Evolutionary conservation across 225 moss, liverwort and hornwort species (phyloP).

Genomic region (Ulota crispa): DNA sequence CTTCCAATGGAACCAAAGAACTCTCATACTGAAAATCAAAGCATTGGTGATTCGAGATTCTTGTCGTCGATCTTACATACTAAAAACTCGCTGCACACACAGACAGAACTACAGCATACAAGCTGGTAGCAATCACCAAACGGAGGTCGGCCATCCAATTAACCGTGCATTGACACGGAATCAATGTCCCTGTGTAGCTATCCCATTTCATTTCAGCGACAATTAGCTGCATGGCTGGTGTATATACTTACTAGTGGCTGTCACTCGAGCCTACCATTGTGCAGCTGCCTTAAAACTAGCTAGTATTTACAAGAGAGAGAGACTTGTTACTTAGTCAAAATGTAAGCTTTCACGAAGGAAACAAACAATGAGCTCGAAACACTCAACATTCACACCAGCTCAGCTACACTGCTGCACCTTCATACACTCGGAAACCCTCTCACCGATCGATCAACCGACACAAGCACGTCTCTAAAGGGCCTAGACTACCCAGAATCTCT

Average conservation of each 20-base stretch:
- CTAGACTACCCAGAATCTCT: not conserved
- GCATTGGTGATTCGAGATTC: not conserved
- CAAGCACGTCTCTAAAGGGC: not conserved
- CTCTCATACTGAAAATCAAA: not conserved
- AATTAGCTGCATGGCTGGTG: not conserved
- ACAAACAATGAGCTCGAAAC: not conserved
- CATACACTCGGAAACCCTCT: conserved; percentile 4
- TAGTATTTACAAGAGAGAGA: not conserved
- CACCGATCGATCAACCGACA: not conserved
- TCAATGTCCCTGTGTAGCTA: not conserved
- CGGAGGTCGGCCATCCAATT: not conserved
- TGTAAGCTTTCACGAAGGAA: not conserved
- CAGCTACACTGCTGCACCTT: not conserved
- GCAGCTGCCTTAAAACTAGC: not conserved
- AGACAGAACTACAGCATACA: not conserved
- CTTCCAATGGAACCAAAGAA: not conserved
- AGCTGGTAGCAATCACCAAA: not conserved
- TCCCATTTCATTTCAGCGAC: not conserved
- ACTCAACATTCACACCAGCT: not conserved
- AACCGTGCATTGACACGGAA: not conserved
- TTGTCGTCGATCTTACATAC: not conserved
- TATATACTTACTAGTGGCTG: not conserved
- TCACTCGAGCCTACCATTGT: not conserved
- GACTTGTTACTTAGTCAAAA: not conserved
- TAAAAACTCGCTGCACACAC: not conserved